Base-by-base conservation (phyloP, 2,329 filamentous ascomycete genomes). In the Thermoascus crustaceus region DNA sequence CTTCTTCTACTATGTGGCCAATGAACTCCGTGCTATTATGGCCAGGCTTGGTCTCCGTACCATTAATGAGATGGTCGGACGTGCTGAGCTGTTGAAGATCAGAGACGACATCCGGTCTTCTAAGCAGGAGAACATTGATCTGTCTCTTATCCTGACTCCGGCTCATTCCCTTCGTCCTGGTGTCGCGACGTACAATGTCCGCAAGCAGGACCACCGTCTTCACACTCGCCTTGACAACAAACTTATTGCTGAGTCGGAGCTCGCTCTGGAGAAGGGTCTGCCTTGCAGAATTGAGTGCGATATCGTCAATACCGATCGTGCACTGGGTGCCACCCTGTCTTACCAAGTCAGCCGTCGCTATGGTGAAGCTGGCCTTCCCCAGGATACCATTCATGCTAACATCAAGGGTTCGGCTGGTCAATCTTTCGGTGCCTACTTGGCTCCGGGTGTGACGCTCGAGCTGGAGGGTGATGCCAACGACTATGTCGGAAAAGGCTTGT, bases 1-100 rank as follows among this genome's bases (percentile, higher is more conserved):
- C 73, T 95, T 95, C 72, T 94, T 94, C 69, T 96, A 95, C 69
- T 96, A 95, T 55, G 75, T 96, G 34, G 84, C 89, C 49, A 96
- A 96, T 56, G 89, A 96, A 68, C 77, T 96, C 39, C 82, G 89
- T 57, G 86, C 88, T 22, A 94, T 96, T 64, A 95, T 96, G 89
- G 88, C 89, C 33, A 86, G 84, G 66, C 78, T 95, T 52, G 89
- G 89, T 48, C 86, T 94, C 76, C 81, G 89, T 46, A 94, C 85
- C 41, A 82, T 96, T 59, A 96, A 95, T 58, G 89, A 96, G 63
- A 95, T 95, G 89, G 85, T 96, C 53, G 89, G 89, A 13, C 86
- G 82, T 47, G 89, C 85, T 16, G 89, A 96, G 61, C 75, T 82
- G 24, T 72, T 96, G 33, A 84, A 78, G 65, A 82, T 94, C 48